These are phyloP conservation scores for Penicillium frequentans DNA, from an alignment of 2,329 filamentous ascomycete species.

Conservation along the genomic window DNA sequence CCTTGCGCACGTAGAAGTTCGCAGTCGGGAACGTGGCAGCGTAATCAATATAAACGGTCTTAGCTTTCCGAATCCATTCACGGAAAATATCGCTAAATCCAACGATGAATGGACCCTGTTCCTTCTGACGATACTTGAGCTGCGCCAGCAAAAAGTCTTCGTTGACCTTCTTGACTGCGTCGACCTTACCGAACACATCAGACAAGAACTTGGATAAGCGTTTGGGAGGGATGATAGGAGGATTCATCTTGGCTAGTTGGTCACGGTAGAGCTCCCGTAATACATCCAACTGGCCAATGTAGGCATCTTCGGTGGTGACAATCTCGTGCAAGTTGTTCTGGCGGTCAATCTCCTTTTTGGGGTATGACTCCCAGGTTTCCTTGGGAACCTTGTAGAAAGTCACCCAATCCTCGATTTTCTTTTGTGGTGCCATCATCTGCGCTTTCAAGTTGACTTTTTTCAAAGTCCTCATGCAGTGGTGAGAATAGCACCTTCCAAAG, in stretches of 20 bases:
- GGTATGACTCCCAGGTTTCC: conserved; percentile 68
- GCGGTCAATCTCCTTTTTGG: conserved; percentile 85
- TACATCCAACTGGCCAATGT: conserved; percentile 85
- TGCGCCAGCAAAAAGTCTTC: conserved; percentile 90
- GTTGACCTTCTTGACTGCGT: conserved; percentile 85
- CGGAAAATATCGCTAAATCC: conserved; percentile 97
- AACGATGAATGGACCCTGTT: conserved; percentile 90
- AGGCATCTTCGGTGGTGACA: conserved; percentile 87
- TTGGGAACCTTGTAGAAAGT: conserved; percentile 83
- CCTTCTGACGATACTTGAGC: conserved; percentile 93
- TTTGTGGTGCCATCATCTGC: conserved; percentile 65
- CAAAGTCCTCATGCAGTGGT: conserved; percentile 89
- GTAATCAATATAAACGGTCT: conserved; percentile 85
- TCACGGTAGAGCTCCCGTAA: conserved; percentile 84
- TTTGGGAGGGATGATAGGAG: conserved; percentile 76
- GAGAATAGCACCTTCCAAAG: conserved; percentile 81
- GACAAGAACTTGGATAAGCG: conserved; percentile 76
- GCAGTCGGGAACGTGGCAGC: conserved; percentile 84
- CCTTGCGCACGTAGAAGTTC: conserved; percentile 77
- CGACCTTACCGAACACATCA: conserved; percentile 87
- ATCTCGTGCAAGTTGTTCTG: conserved; percentile 97
- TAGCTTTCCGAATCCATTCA: conserved; percentile 97
- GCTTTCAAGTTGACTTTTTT: conserved; percentile 90
- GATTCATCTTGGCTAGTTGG: conserved; percentile 69
- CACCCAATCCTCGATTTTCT: conserved; percentile 79